Percentiles rank a stretch among this genome's conserved stretches.
These are phyloP conservation scores for Monosporozyma siamensis DNA, from an alignment of 805 yeast genomes.

Conservation along the genomic window DNA sequence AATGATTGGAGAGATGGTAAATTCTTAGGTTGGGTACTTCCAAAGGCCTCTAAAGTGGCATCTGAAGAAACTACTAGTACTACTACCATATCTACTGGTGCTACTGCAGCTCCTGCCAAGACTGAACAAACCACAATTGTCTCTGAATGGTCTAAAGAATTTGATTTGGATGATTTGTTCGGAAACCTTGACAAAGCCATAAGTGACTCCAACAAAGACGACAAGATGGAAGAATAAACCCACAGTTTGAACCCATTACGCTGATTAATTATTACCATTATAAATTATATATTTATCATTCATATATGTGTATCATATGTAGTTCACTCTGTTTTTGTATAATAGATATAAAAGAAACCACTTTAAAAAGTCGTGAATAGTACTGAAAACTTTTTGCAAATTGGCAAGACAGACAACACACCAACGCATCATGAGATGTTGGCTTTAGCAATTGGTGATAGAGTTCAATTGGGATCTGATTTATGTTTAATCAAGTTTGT, in stretches of 20 bases:
- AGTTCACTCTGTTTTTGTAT: too few relatives aligned
- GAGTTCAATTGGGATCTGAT: constrained; percentile 34
- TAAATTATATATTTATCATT: too few relatives aligned
- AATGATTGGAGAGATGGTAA: constrained; percentile 98
- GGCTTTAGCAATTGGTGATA: constrained; percentile 19
- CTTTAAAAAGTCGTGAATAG: too few relatives aligned
- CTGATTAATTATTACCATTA: too few relatives aligned
- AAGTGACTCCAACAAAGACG: constrained; percentile 19
- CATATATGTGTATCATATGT: too few relatives aligned
- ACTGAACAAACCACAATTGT: constrained; percentile 70
- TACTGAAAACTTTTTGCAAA: too few relatives aligned
- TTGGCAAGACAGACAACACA: too few relatives aligned
- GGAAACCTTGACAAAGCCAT: constrained; percentile 33
- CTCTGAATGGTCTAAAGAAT: constrained; percentile 86
- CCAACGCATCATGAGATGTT: too few relatives aligned
- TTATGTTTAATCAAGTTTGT: constrained; percentile 54
- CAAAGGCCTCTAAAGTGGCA: constrained; percentile 41
- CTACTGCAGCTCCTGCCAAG: constrained; percentile 35
- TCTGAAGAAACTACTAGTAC: constrained; percentile 19
- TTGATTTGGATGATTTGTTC: constrained; percentile 79
- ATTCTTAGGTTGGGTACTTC: constrained; percentile 82
- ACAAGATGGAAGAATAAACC: constrained; percentile 9
- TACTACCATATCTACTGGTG: constrained; percentile 26
- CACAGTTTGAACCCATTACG: too few relatives aligned
- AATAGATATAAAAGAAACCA: too few relatives aligned